A percentile compares a stretch with the other conserved stretches of the same genome.
phyloP scores from a whole-genome alignment of 441 rosid species.

The Mallotus repandus region DNA sequence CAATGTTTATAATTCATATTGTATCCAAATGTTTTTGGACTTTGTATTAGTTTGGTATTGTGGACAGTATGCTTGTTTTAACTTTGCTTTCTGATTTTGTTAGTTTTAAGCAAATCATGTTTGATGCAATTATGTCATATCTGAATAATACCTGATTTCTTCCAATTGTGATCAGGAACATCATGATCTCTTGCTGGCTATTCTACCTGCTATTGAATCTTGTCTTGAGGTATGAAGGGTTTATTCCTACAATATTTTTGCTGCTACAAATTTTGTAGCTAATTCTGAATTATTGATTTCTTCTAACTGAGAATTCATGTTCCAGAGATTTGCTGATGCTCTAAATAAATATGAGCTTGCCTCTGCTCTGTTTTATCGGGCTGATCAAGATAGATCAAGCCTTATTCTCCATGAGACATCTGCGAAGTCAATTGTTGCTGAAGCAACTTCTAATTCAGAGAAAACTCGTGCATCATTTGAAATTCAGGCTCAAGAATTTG shows the following conservation, averaged over 20 bases:
- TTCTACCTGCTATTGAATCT: constrained; percentile 80
- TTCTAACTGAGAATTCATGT: constrained; percentile 33
- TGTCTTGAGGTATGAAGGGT: constrained; percentile 73
- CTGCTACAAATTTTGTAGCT: constrained; percentile 15
- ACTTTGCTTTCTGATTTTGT: constrained; percentile 12
- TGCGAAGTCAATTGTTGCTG: constrained; percentile 84
- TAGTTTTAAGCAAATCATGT: constrained; percentile 12
- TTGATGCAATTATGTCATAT: constrained; percentile 12
- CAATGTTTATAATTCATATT: constrained; percentile 5
- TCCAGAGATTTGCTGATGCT: constrained; percentile 79
- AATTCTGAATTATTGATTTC: constrained; percentile 21
- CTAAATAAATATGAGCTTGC: constrained; percentile 73
- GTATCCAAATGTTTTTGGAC: not conserved
- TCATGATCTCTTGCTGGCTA: constrained; percentile 81
- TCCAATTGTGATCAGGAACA: constrained; percentile 66
- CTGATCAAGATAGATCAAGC: constrained; percentile 88
- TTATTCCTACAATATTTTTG: constrained; percentile 26
- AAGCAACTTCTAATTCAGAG: constrained; percentile 74
- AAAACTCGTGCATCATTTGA: constrained; percentile 70
- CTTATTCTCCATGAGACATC: constrained; percentile 80
- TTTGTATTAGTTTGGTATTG: constrained; percentile 17
- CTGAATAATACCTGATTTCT: constrained; percentile 22
- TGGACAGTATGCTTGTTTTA: constrained; percentile 18
- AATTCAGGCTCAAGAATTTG: constrained; percentile 78
- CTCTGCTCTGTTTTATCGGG: constrained; percentile 69